A percentile compares a stretch with the other conserved stretches of the same genome.
phyloP scores from a whole-genome alignment of 768 basidiomycete species.

The Galerina sulciceps region DNA sequence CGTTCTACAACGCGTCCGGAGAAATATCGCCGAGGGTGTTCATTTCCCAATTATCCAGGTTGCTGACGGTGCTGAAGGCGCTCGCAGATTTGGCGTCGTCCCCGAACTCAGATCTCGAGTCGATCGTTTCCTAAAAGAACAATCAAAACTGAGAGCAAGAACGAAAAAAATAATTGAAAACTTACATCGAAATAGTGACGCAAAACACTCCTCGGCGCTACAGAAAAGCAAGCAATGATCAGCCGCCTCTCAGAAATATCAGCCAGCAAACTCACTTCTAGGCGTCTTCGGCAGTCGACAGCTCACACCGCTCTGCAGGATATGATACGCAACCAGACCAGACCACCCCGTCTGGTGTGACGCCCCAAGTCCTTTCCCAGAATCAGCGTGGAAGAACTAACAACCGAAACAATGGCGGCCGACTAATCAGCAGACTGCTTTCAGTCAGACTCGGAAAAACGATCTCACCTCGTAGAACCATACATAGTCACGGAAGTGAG shows the following conservation, averaged over 20 bases:
- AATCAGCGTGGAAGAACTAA: conserved; percentile 97
- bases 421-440: conserved; percentile 27
- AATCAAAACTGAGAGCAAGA: conserved; percentile 7
- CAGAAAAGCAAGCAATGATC: not conserved
- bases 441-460: not conserved
- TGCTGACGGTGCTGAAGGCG: conserved; percentile 49
- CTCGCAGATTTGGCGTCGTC: conserved; percentile 74
- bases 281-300: conserved; percentile 95
- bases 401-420: conserved; percentile 52
- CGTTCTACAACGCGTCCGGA: conserved; percentile 25
- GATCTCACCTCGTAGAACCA: conserved; percentile 87
- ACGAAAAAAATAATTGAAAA: conserved; percentile 14
- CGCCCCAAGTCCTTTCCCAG: conserved; percentile 90
- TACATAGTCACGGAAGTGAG: conserved; percentile 95
- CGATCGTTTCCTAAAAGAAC: conserved; percentile 67
- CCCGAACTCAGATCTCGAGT: conserved; percentile 71
- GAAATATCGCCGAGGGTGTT: conserved; percentile 31
- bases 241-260: not conserved
- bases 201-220: conserved; percentile 86
- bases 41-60: conserved; percentile 27
- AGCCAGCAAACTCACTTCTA: conserved; percentile 62
- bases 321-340: conserved; percentile 88
- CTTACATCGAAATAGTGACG: conserved; percentile 94
- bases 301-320: conserved; percentile 86
- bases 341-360: conserved; percentile 99